Conservation (phyloP, 768 basidiomycete genomes). For the Hygrophoropsis aurantiaca region DNA sequence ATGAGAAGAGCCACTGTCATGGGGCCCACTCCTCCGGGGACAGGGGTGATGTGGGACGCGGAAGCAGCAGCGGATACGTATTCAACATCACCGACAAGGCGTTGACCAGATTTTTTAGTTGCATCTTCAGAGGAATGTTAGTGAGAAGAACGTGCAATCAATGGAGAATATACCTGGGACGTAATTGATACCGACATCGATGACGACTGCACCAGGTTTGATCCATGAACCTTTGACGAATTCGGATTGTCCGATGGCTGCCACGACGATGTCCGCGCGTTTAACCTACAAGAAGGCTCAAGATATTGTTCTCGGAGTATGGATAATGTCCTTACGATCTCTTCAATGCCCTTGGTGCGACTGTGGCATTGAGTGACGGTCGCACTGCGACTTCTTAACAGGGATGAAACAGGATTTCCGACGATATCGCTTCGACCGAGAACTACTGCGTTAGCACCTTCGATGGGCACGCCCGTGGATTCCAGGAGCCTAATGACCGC, state of each 20-base stretch:
- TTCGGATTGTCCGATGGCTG: conserved; percentile 93
- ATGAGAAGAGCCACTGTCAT: conserved; percentile 99
- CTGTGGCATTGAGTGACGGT: conserved; percentile 99
- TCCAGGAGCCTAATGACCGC: conserved; percentile 91
- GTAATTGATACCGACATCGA: conserved; percentile 98
- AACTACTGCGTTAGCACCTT: conserved; percentile 85
- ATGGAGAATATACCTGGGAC: conserved; percentile 61
- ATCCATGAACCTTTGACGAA: conserved; percentile 93
- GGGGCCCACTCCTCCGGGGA: conserved; percentile 98
- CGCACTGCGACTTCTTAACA: conserved; percentile 87
- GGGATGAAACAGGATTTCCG: conserved; percentile 89
- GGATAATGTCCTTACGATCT: conserved; percentile 55
- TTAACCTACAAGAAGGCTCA: conserved; percentile 53
- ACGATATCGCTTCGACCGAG: conserved; percentile 98
- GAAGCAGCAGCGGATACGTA: conserved; percentile 72
- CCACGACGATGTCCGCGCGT: conserved; percentile 88
- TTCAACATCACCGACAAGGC: conserved; percentile 95
- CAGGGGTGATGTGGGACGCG: conserved; percentile 93
- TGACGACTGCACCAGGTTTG: conserved; percentile 92
- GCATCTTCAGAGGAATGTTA: conserved; percentile 48
- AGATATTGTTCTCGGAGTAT: conserved; percentile 7
- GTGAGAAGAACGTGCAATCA: neutral
- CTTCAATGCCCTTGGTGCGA: conserved; percentile 76
- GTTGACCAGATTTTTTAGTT: conserved; percentile 92
- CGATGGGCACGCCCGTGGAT: conserved; percentile 73